Evolutionary conservation across 306 rosid genomes (phyloP).

Genomic region (Castanea sativa): DNA sequence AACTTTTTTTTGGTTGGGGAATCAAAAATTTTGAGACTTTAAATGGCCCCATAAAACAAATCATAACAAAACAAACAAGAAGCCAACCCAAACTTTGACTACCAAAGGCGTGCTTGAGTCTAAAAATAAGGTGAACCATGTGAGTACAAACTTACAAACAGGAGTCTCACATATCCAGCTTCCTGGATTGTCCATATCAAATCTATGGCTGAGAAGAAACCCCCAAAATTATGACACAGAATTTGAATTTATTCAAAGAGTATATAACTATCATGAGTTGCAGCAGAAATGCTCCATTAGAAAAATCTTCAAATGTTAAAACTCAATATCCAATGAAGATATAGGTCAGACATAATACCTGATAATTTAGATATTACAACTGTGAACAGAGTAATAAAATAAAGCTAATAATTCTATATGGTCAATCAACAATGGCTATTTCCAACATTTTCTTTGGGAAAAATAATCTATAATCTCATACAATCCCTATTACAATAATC

Average conservation of each 20-base stretch:
- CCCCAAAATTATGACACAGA: not conserved
- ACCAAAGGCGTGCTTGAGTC: too few species aligned
- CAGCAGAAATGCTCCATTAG: not conserved
- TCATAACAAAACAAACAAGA: too few species aligned
- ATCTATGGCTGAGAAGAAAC: not conserved
- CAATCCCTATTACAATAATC: conserved; percentile 38
- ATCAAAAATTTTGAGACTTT: too few species aligned
- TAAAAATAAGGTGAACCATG: too few species aligned
- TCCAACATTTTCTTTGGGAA: conserved; percentile 34
- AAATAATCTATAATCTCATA: conserved; percentile 33
- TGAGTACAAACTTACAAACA: too few species aligned
- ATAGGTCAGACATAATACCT: conserved; percentile 25
- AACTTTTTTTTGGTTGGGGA: not conserved
- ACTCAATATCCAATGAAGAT: conserved; percentile 29
- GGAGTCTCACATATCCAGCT: not conserved
- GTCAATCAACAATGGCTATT: conserved; percentile 44
- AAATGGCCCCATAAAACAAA: too few species aligned
- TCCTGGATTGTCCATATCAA: not conserved
- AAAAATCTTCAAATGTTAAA: conserved; percentile 30
- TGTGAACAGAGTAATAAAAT: conserved; percentile 20
- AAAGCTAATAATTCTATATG: conserved; percentile 54
- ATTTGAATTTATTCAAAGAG: not conserved
- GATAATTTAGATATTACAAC: conserved; percentile 47
- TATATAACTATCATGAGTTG: not conserved
- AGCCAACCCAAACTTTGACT: too few species aligned